phyloP scores from a whole-genome alignment of 2,329 filamentous ascomycete genomes.

The Venturia asperata region DNA sequence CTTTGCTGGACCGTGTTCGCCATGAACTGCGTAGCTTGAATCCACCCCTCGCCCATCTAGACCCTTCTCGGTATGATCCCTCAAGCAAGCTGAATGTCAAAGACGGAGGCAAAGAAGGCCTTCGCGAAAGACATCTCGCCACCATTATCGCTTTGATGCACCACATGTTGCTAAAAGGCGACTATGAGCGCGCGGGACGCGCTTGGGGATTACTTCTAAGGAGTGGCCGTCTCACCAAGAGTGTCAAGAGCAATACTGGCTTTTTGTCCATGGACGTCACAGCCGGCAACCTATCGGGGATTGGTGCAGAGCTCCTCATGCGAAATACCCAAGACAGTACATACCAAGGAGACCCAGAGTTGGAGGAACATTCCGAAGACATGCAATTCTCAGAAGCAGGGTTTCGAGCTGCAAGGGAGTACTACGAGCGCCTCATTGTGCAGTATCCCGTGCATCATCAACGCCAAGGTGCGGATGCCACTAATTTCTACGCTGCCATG shows the following conservation, averaged over 20 bases:
- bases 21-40: slow-evolving; percentile 37
- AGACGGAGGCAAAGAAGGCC: slow-evolving; percentile 24
- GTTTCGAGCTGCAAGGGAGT: slow-evolving; percentile 54
- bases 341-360: slow-evolving; percentile 28
- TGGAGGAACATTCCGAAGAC: background rate
- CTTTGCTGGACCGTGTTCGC: slow-evolving; percentile 28
- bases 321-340: slow-evolving; percentile 30
- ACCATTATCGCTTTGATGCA: slow-evolving; percentile 65
- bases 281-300: slow-evolving; percentile 64
- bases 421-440: slow-evolving; percentile 71
- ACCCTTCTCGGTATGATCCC: background rate
- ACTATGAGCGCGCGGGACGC: slow-evolving; percentile 63
- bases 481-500: slow-evolving; percentile 70
- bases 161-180: slow-evolving; percentile 61
- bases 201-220: slow-evolving; percentile 69
- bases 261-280: slow-evolving; percentile 61
- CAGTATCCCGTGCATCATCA: slow-evolving; percentile 45
- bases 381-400: slow-evolving; percentile 35
- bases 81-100: slow-evolving; percentile 20
- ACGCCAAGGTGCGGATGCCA: slow-evolving; percentile 59
- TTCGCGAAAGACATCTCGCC: slow-evolving; percentile 52
- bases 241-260: slow-evolving; percentile 41
- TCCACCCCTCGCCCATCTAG: slow-evolving; percentile 35
- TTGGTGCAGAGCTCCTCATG: slow-evolving; percentile 79
- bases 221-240: slow-evolving; percentile 10